Conservation (phyloP, 805 yeast species). For the Cephaloascus albidus region DNA sequence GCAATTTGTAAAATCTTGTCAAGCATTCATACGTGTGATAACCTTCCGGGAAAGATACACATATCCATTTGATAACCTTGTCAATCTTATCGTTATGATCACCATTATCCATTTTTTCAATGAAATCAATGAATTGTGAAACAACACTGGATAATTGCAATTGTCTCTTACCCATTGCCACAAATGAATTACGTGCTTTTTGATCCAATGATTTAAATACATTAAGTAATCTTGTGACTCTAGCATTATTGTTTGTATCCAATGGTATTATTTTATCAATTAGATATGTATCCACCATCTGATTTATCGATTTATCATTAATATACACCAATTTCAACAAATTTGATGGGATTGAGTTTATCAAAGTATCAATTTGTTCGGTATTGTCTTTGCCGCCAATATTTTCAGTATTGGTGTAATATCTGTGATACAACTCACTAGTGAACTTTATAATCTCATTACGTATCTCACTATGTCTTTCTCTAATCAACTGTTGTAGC, state of each 20-base stretch:
- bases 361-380: conserved; percentile 17
- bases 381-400: too few relatives aligned
- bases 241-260: conserved; percentile 27
- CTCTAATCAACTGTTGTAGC: conserved; percentile 59
- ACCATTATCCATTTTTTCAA: conserved; percentile 33
- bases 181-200: conserved; percentile 53
- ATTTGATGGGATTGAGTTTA: conserved; percentile 53
- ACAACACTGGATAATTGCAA: conserved; percentile 46
- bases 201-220: conserved; percentile 41
- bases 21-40: conserved; percentile 40
- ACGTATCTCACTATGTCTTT: conserved; percentile 58
- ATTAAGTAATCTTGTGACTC: conserved; percentile 46
- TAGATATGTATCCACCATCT: conserved; percentile 51
- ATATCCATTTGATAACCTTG: conserved; percentile 54
- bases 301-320: conserved; percentile 58
- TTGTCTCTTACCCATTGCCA: conserved; percentile 65
- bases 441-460: conserved; percentile 44
- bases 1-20: conserved; percentile 39
- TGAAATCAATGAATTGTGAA: conserved; percentile 34
- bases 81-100: conserved; percentile 27
- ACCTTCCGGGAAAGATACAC: conserved; percentile 45
- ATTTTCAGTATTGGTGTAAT: conserved; percentile 12
- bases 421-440: conserved; percentile 44
- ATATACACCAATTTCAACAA: conserved; percentile 62
- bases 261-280: conserved; percentile 56